A percentile compares a stretch with the other conserved stretches of the same genome.
These are phyloP conservation scores for Phlyctochytrium bullatum DNA, from an alignment of 192 early-diverging fungal genomes.

Conservation along the genomic window DNA sequence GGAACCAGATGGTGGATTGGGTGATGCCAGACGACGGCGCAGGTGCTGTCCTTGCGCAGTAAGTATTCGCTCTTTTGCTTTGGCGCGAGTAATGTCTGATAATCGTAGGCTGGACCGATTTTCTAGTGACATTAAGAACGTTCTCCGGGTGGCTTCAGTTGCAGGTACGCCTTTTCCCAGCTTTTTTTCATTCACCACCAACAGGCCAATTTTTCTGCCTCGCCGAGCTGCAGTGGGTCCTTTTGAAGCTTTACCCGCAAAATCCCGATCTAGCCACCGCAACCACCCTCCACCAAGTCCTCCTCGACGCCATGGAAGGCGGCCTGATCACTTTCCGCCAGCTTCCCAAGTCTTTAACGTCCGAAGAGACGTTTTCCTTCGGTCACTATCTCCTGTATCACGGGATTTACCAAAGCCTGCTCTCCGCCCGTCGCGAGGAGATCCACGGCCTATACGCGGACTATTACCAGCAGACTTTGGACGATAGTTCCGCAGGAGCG, in stretches of 20 bases:
- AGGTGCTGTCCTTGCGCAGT: neutral
- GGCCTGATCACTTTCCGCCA: too few relatives aligned
- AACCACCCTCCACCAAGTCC: too few relatives aligned
- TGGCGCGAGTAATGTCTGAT: neutral
- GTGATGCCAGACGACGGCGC: neutral
- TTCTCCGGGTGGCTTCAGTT: neutral
- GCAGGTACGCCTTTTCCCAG: too few relatives aligned
- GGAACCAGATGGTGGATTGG: neutral
- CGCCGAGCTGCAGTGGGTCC: too few relatives aligned
- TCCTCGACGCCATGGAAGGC: too few relatives aligned
- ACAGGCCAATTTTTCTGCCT: too few relatives aligned
- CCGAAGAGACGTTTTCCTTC: slow-evolving; percentile 15
- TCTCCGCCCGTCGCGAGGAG: slow-evolving; percentile 19
- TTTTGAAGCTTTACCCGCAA: too few relatives aligned
- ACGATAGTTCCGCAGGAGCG: neutral
- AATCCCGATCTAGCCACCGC: too few relatives aligned
- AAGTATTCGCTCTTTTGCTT: neutral
- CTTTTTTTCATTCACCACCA: too few relatives aligned
- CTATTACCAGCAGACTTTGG: slow-evolving; percentile 21
- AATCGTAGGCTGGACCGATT: neutral
- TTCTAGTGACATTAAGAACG: neutral
- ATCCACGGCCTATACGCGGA: slow-evolving; percentile 21
- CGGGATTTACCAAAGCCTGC: slow-evolving; percentile 22
- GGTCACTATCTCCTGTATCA: slow-evolving; percentile 25
- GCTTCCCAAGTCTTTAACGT: too few relatives aligned